Percentiles rank a stretch among this genome's conserved stretches.
These are phyloP conservation scores for Lipomyces mesembrius DNA, from an alignment of 805 yeast genomes.

Conservation along the genomic window DNA sequence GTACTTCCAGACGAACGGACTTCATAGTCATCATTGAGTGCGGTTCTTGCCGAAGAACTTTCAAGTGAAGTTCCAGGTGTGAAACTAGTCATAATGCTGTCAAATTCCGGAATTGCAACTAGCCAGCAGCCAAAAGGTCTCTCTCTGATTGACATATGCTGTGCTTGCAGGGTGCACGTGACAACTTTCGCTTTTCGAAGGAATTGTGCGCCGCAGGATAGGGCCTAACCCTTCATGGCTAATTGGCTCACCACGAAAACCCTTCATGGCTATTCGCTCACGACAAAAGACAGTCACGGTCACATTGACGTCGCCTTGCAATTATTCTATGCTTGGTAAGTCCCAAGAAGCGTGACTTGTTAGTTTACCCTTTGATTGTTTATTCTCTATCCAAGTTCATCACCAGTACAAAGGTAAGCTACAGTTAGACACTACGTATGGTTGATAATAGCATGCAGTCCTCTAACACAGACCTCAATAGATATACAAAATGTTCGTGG, in stretches of 20 bases:
- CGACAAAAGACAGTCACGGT: too few species aligned
- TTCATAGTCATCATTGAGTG: background rate
- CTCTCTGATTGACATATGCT: too few species aligned
- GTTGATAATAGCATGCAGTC: background rate
- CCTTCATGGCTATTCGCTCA: too few species aligned
- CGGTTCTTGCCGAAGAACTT: background rate
- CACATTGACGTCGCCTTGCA: too few species aligned
- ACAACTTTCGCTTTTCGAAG: too few species aligned
- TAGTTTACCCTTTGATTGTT: background rate
- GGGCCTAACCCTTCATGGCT: too few species aligned
- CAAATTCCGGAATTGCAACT: background rate
- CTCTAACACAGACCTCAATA: background rate
- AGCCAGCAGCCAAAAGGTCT: too few species aligned
- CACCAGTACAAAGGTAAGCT: background rate
- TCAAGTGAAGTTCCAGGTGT: background rate
- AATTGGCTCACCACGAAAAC: too few species aligned
- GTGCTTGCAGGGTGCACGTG: too few species aligned
- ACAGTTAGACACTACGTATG: background rate
- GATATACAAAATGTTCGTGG: conserved; percentile 2
- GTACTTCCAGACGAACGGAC: background rate
- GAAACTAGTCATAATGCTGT: background rate
- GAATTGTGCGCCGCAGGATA: too few species aligned
- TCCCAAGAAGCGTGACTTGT: too few species aligned
- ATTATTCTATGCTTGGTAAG: too few species aligned
- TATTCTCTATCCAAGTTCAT: background rate